Evolutionary conservation across 2,329 filamentous ascomycete genomes (phyloP).

Genomic region (Trichoderma atroviride): DNA sequence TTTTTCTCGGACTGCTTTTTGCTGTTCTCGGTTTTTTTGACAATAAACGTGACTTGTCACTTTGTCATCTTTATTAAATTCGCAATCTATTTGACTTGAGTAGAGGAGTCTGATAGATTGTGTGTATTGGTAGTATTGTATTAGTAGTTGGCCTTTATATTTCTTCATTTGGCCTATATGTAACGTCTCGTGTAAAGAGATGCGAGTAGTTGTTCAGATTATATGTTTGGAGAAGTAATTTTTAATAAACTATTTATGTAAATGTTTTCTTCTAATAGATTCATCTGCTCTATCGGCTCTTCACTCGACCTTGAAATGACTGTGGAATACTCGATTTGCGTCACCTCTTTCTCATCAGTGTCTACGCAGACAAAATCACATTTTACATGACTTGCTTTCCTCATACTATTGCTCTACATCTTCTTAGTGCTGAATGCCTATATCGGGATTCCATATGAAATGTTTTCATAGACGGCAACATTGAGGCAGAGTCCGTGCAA

Average conservation of each 20-base stretch:
- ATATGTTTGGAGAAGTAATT: not conserved
- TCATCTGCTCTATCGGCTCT: too few relatives aligned
- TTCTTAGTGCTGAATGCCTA: not conserved
- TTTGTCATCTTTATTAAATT: not conserved
- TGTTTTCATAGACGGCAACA: not conserved
- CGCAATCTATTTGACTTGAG: conserved; percentile 5
- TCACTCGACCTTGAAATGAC: too few relatives aligned
- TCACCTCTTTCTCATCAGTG: too few relatives aligned
- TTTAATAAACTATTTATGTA: not conserved
- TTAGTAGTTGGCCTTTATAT: not conserved
- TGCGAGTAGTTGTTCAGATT: not conserved
- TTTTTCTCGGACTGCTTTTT: not conserved
- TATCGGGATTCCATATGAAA: not conserved
- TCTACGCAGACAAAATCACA: too few relatives aligned
- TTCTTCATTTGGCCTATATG: not conserved
- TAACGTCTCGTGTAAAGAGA: not conserved
- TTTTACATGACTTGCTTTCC: not conserved
- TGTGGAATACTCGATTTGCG: too few relatives aligned
- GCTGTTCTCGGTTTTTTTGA: not conserved
- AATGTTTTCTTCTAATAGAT: not conserved
- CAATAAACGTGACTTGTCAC: conserved; percentile 21
- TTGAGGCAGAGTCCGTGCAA: not conserved
- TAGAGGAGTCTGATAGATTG: conserved; percentile 1
- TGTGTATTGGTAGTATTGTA: conserved; percentile 15
- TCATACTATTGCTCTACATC: not conserved